Base-by-base conservation (phyloP, 1,139 yeast species). In the Yamadazyma oceani region DNA sequence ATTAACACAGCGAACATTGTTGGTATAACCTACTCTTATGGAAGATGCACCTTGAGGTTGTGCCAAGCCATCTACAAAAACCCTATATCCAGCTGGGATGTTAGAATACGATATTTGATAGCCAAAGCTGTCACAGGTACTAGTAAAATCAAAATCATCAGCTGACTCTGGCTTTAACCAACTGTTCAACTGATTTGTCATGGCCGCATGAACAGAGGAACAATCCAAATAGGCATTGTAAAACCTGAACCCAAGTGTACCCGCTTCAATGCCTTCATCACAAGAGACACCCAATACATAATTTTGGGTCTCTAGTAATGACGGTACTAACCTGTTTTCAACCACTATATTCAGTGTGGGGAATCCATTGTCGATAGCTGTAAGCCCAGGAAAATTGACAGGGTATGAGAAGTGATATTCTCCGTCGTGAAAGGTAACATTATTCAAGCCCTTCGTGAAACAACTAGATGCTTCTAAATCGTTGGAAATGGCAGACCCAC, bases 1-100 rank as follows among this genome's bases (percentile, higher is more conserved):
- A 21, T 31, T 24, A 25, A 35, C 25, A 44, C 54, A 46, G 10
- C 17, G 17, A 17, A 33, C 46, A 10, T 10, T 34, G 27, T 46
- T 40, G 7, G 34, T 28, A 27, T 45, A 44, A 6, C 4, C 10
- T 7, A 35, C 32, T 2, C 10, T 9, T 12, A 42, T 31, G 3
- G 36, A 10, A 9, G 9, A 16, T 5, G 19, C n/a, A 9, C 16
- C 7, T 12, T 27, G 30, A n/a, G 19, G 16, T 16, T 13, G 11
- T 15, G 40, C 38, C 11, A 54, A 40, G 3, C 46, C 47, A 40
- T 53, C 60, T 28, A 64, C 41, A 41, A 50, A 64, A n/a, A 64
- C 63, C 26, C 66, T 49, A 42, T 48, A 60, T 3, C 67, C 69
- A 3, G 63, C 58, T 2, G 69, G 66, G 24, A 63, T 38, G 37